Evolutionary conservation across 1,284 basidiomycete species (phyloP).

Genomic region (Prillingera fragicola): DNA sequence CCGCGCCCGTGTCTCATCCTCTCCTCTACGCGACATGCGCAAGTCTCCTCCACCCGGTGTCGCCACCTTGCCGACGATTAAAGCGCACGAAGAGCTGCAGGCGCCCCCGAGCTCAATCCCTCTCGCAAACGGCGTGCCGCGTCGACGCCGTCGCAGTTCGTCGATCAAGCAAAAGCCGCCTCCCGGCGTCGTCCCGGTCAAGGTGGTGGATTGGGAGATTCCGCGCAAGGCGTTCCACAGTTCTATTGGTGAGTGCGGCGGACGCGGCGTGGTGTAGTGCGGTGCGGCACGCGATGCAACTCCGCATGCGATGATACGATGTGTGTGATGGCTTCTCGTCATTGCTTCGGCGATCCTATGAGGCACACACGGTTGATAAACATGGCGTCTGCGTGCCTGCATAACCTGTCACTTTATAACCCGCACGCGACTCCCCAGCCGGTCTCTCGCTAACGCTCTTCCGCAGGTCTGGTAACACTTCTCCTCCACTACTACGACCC

Average conservation of each 20-base stretch:
- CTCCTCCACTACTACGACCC: constrained; percentile 56
- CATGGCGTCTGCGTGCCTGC: too few species aligned
- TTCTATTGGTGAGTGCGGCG: constrained; percentile 65
- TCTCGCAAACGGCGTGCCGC: constrained; percentile 13
- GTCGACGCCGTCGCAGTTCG: constrained; percentile 31
- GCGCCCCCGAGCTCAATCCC: neutral
- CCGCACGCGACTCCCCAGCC: too few species aligned
- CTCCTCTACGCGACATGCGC: neutral
- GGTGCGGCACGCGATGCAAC: too few species aligned
- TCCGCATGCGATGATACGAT: too few species aligned
- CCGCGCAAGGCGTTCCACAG: constrained; percentile 86
- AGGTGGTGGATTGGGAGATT: constrained; percentile 61
- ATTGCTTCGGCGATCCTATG: too few species aligned
- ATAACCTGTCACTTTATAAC: too few species aligned
- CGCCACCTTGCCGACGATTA: constrained; percentile 31
- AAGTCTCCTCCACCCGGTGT: constrained; percentile 6
- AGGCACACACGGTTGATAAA: too few species aligned
- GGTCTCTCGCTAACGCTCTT: constrained; percentile 7
- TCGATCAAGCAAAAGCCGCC: constrained; percentile 38
- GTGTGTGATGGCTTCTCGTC: neutral
- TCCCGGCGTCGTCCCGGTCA: constrained; percentile 41
- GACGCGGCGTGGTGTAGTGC: neutral
- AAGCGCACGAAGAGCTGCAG: constrained; percentile 25
- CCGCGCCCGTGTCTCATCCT: neutral
- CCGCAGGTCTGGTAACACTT: constrained; percentile 74